Conservation (phyloP, 352 stramenopile species). For the Globisporangium mamillatum region DNA sequence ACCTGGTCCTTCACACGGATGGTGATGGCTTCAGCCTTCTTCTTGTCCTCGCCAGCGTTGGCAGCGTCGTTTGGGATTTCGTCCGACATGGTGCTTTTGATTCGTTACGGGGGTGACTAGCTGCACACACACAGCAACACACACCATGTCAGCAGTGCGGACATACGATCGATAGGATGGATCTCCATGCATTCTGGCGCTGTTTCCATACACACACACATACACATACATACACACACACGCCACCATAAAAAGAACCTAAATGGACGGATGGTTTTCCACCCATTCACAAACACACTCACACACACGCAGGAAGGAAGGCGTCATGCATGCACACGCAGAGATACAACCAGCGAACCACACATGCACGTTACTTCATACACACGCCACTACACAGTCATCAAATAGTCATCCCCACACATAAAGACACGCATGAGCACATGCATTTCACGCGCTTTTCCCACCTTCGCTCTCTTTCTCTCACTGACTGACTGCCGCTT, state of each 20-base stretch:
- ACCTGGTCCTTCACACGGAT: conserved; percentile 88
- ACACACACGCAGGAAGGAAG: neutral
- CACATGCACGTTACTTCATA: neutral
- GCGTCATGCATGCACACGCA: neutral
- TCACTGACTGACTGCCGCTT: neutral
- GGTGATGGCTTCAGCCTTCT: conserved; percentile 85
- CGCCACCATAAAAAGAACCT: neutral
- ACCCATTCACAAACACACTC: neutral
- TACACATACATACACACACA: neutral
- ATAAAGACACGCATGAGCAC: neutral
- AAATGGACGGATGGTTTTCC: neutral
- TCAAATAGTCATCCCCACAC: neutral
- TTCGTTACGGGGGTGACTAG: neutral
- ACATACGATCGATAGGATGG: neutral
- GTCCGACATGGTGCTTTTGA: conserved; percentile 48
- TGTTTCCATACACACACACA: neutral
- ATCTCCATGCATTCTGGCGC: neutral
- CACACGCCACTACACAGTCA: neutral
- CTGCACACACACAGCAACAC: neutral
- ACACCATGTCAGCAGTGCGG: neutral
- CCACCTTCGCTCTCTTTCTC: conserved; percentile 11
- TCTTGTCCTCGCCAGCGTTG: conserved; percentile 71
- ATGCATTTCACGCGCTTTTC: neutral
- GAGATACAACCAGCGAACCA: neutral
- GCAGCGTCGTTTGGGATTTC: conserved; percentile 45